These are phyloP conservation scores for Brettanomyces naardenensis DNA, from an alignment of 805 yeast species.

Conservation along the genomic window DNA sequence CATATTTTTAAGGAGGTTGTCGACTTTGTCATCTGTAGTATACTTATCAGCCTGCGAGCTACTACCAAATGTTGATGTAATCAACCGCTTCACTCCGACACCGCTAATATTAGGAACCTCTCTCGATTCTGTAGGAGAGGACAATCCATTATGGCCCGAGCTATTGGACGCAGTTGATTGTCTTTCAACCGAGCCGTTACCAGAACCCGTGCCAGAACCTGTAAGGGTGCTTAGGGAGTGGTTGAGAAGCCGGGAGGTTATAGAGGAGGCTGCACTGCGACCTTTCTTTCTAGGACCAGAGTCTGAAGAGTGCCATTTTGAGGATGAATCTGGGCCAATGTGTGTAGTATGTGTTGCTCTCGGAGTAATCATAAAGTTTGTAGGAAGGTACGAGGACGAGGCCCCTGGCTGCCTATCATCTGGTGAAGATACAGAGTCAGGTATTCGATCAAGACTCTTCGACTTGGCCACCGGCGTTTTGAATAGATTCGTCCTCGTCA, in stretches of 20 bases:
- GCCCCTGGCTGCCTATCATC: background rate
- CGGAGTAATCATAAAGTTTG: constrained; percentile 24
- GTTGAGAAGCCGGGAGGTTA: constrained; percentile 21
- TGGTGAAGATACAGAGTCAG: background rate
- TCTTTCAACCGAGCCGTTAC: too few species aligned
- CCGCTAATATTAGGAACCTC: too few species aligned
- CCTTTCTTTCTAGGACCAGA: constrained; percentile 18
- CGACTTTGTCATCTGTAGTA: constrained; percentile 5
- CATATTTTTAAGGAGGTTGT: constrained; percentile 6
- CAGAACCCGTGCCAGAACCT: background rate
- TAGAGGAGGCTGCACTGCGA: constrained; percentile 17
- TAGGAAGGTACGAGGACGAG: background rate
- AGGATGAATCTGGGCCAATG: background rate
- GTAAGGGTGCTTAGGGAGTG: constrained; percentile 13
- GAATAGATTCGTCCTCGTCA: constrained; percentile 7
- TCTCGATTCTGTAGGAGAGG: background rate
- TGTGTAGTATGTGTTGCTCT: constrained; percentile 24
- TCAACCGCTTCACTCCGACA: constrained; percentile 17
- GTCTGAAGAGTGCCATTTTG: background rate
- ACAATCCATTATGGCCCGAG: background rate
- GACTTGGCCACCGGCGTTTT: constrained; percentile 13
- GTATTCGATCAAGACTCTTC: background rate
- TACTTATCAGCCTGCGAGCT: constrained; percentile 3
- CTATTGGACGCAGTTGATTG: too few species aligned
- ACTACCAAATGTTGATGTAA: constrained; percentile 17